Conservation (phyloP, 441 rosid genomes). For the Pelargonium australe region DNA sequence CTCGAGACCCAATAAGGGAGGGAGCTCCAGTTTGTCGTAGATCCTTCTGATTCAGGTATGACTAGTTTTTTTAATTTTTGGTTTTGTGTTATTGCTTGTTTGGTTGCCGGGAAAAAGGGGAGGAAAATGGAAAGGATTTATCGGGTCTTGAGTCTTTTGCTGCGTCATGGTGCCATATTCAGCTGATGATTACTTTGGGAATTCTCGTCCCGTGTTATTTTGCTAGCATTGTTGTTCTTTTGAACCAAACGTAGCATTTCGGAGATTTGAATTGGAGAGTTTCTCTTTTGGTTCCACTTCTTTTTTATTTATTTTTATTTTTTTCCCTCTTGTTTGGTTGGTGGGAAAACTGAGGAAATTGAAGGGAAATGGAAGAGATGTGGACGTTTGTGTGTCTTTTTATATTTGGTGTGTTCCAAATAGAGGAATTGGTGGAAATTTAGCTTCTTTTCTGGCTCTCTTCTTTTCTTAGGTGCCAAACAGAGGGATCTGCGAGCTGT, state of each 20-base stretch:
- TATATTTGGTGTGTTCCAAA: background rate
- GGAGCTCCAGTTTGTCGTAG: background rate
- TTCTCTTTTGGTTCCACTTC: background rate
- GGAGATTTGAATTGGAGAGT: background rate
- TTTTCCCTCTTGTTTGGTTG: background rate
- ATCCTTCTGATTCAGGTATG: background rate
- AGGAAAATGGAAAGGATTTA: background rate
- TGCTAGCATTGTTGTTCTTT: background rate
- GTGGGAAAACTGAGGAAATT: background rate
- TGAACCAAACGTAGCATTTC: background rate
- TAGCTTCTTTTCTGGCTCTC: background rate
- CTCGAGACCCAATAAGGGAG: slow-evolving; percentile 4
- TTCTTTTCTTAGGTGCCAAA: background rate
- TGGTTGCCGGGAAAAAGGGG: background rate
- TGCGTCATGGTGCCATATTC: background rate
- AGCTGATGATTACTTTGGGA: background rate
- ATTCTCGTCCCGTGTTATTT: background rate
- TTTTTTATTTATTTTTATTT: background rate
- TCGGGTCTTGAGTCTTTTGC: background rate
- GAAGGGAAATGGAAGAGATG: background rate
- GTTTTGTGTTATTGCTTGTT: background rate
- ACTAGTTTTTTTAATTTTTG: background rate
- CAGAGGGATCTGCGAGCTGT: slow-evolving; percentile 1
- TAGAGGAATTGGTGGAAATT: background rate
- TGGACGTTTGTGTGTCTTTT: background rate